These are phyloP conservation scores for Hymenoscyphus occultus DNA, from an alignment of 2,329 filamentous ascomycete genomes.

Conservation along the genomic window DNA sequence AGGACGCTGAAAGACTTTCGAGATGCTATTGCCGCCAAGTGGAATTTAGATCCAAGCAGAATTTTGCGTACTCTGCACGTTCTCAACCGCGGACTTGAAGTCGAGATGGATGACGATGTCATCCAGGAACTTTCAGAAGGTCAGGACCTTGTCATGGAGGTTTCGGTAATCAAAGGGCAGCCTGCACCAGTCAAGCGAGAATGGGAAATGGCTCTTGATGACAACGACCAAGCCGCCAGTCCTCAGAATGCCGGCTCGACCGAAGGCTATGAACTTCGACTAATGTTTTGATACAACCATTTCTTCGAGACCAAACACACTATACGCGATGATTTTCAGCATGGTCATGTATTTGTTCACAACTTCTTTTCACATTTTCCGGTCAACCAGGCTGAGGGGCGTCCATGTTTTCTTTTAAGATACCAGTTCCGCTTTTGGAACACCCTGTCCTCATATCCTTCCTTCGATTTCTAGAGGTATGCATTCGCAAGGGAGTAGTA, in stretches of 20 bases:
- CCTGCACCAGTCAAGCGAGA: constrained; percentile 49
- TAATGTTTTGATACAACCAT: constrained; percentile 36
- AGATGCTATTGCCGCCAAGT: constrained; percentile 71
- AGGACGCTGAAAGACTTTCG: constrained; percentile 74
- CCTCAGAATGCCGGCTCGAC: constrained; percentile 28
- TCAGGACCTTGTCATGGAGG: constrained; percentile 82
- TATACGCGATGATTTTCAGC: constrained; percentile 28
- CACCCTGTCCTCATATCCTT: constrained; percentile 4
- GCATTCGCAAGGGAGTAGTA: constrained; percentile 6
- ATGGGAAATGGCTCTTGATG: constrained; percentile 61
- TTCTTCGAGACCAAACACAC: constrained; percentile 18
- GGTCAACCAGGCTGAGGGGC: background rate
- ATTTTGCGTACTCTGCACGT: constrained; percentile 71
- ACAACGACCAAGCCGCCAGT: constrained; percentile 29
- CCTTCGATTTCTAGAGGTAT: constrained; percentile 12
- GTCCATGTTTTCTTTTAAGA: constrained; percentile 10
- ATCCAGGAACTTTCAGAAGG: constrained; percentile 81
- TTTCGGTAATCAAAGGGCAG: constrained; percentile 38
- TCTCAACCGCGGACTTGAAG: constrained; percentile 70
- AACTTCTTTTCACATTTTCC: background rate
- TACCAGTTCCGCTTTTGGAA: constrained; percentile 15
- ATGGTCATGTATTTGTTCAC: constrained; percentile 35
- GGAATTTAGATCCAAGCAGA: constrained; percentile 69
- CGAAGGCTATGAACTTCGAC: constrained; percentile 36
- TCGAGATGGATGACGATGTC: constrained; percentile 89